Conservation (phyloP, 495 filamentous ascomycete species). For the Lepidopterella palustris region DNA sequence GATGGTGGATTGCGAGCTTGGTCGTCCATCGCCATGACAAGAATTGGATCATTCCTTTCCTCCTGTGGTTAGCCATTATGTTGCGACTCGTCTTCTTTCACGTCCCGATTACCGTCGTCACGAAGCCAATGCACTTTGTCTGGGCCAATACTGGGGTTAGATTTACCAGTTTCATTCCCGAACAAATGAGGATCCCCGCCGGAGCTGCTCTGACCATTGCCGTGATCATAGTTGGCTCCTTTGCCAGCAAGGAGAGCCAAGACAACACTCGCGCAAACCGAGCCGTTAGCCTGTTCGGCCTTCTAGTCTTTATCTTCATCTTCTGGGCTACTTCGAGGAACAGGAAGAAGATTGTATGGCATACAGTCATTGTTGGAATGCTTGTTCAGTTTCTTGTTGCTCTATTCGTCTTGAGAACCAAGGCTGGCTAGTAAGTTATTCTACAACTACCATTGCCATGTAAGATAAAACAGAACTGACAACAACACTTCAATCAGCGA, state of each 20-base stretch:
- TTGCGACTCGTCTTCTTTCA: conserved; percentile 69
- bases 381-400: conserved; percentile 80
- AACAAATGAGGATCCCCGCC: conserved; percentile 52
- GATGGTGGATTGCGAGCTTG: conserved; percentile 85
- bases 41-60: conserved; percentile 79
- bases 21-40: conserved; percentile 64
- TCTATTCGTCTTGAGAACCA: conserved; percentile 75
- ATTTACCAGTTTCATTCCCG: conserved; percentile 51
- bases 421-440: conserved; percentile 52
- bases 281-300: conserved; percentile 72
- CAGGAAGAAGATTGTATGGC: conserved; percentile 67
- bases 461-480: conserved; percentile 6
- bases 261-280: conserved; percentile 76
- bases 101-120: conserved; percentile 58
- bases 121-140: conserved; percentile 55
- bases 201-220: conserved; percentile 55
- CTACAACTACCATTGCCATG: background rate
- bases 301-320: conserved; percentile 60
- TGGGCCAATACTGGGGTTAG: conserved; percentile 59
- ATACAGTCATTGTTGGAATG: conserved; percentile 86
- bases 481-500: conserved; percentile 45
- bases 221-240: conserved; percentile 68
- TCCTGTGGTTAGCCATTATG: conserved; percentile 69
- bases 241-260: conserved; percentile 59
- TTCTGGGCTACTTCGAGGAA: conserved; percentile 67